These are phyloP conservation scores for Leccinellum rugosiceps DNA, from an alignment of 768 basidiomycete genomes.

Conservation along the genomic window DNA sequence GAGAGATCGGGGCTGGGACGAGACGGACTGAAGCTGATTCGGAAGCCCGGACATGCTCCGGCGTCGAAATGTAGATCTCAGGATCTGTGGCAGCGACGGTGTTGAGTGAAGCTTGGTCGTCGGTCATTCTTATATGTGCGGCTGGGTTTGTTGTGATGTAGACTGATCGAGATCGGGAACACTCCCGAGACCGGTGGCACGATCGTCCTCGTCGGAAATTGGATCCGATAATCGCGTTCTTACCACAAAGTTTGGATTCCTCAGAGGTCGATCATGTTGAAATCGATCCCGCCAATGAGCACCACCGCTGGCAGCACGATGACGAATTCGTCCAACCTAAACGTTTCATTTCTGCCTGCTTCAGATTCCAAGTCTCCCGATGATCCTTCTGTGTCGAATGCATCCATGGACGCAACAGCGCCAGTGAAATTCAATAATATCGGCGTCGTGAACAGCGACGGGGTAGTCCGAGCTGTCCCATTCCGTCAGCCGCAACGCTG, in stretches of 20 bases:
- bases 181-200: not conserved
- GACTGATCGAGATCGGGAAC: slow-evolving; percentile 1
- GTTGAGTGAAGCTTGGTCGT: not conserved
- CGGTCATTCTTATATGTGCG: slow-evolving; percentile 11
- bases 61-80: not conserved
- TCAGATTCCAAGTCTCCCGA: too few relatives aligned
- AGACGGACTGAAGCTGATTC: not conserved
- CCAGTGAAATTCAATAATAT: too few relatives aligned
- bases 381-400: too few relatives aligned
- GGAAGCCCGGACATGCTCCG: slow-evolving; percentile 11
- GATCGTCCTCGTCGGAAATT: not conserved
- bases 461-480: too few relatives aligned
- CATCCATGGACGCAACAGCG: too few relatives aligned
- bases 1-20: not conserved
- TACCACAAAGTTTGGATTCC: not conserved
- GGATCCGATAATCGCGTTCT: not conserved
- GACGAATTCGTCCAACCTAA: too few relatives aligned
- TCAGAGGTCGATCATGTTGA: not conserved
- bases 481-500: too few relatives aligned
- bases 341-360: too few relatives aligned
- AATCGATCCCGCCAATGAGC: not conserved
- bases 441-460: too few relatives aligned
- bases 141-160: slow-evolving; percentile 12
- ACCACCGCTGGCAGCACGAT: too few relatives aligned
- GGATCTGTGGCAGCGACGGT: not conserved